A percentile compares a stretch with the other conserved stretches of the same genome.
These are phyloP conservation scores for Pterocarpus macrocarpus DNA, from an alignment of 306 rosid species.

Conservation along the genomic window DNA sequence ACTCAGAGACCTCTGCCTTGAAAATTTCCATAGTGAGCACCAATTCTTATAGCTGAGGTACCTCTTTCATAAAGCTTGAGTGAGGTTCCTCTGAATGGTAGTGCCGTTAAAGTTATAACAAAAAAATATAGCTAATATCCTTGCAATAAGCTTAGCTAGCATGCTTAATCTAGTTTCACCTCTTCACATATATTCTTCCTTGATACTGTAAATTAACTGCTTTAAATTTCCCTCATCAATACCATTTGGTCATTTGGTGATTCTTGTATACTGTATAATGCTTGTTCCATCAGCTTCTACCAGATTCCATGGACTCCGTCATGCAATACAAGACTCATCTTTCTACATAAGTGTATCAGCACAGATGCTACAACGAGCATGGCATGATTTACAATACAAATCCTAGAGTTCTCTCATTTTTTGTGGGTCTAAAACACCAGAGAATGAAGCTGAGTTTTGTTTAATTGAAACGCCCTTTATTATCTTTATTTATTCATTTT, in stretches of 20 bases:
- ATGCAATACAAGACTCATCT: not conserved
- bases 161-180: slow-evolving; percentile 11
- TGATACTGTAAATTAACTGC: slow-evolving; percentile 23
- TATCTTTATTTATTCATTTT: not conserved
- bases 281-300: not conserved
- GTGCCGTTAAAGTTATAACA: not conserved
- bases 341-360: not conserved
- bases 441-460: no score
- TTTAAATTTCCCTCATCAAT: not conserved
- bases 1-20: slow-evolving; percentile 57
- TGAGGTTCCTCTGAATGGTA: slow-evolving; percentile 15
- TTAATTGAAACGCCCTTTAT: no score
- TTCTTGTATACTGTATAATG: not conserved
- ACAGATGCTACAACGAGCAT: no score
- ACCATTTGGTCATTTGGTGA: slow-evolving; percentile 4
- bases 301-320: not conserved
- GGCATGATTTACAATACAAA: no score
- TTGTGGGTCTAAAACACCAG: not conserved
- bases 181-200: slow-evolving; percentile 22
- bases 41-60: slow-evolving; percentile 28
- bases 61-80: slow-evolving; percentile 15
- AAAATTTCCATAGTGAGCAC: slow-evolving; percentile 7
- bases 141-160: slow-evolving; percentile 38
- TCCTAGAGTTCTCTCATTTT: not conserved
- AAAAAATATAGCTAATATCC: not conserved